These are phyloP conservation scores for Amorphotheca resinae DNA, from an alignment of 495 filamentous ascomycete genomes.

Conservation along the genomic window DNA sequence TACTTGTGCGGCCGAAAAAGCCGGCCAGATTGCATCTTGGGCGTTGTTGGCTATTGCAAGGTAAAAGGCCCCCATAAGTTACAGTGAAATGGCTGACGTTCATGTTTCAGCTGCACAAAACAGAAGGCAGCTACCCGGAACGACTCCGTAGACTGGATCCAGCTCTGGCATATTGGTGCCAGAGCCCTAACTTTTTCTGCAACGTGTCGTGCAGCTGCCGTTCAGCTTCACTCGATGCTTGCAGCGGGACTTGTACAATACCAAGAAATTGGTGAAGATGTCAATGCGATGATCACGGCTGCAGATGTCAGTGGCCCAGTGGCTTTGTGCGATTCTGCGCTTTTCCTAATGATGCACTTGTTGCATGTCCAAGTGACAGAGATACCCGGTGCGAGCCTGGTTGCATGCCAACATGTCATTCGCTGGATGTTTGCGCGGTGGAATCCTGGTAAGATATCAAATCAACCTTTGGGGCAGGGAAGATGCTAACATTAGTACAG, in stretches of 20 bases:
- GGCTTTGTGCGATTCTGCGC: slow-evolving; percentile 61
- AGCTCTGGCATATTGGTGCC: slow-evolving; percentile 61
- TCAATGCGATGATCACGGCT: slow-evolving; percentile 56
- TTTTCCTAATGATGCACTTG: slow-evolving; percentile 59
- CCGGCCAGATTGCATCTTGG: slow-evolving; percentile 18
- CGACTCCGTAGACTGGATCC: slow-evolving; percentile 42
- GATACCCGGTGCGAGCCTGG: slow-evolving; percentile 49
- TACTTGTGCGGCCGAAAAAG: slow-evolving; percentile 17
- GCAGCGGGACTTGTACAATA: slow-evolving; percentile 49
- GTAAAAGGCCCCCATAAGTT: slow-evolving; percentile 3
- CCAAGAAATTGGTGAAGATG: slow-evolving; percentile 45
- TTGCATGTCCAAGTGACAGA: slow-evolving; percentile 45
- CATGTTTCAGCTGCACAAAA: slow-evolving; percentile 30
- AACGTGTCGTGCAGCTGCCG: slow-evolving; percentile 70
- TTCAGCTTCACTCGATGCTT: slow-evolving; percentile 57
- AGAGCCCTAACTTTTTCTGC: slow-evolving; percentile 55
- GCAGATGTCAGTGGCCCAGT: slow-evolving; percentile 74
- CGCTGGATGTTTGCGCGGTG: slow-evolving; percentile 72
- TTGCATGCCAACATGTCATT: slow-evolving; percentile 55
- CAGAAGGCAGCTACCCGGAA: slow-evolving; percentile 22
- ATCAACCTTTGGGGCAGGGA: no score
- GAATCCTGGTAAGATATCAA: slow-evolving; percentile 45
- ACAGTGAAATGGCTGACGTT: neutral
- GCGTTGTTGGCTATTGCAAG: slow-evolving; percentile 21
- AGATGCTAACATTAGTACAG: slow-evolving; percentile 10